These are phyloP conservation scores for Backusella psychrophila DNA, from an alignment of 192 early-diverging fungal species.

Conservation along the genomic window DNA sequence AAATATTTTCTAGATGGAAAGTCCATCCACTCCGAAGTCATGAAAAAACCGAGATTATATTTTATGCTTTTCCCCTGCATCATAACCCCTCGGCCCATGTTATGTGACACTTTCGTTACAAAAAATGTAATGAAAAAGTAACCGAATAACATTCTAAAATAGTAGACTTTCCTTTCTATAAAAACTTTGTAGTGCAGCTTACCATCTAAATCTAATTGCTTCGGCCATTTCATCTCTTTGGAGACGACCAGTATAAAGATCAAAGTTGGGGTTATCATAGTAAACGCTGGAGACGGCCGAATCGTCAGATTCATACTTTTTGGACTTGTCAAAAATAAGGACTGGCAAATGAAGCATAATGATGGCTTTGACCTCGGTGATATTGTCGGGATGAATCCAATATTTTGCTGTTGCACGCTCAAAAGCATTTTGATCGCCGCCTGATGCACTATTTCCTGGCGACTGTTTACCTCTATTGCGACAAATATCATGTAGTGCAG, in stretches of 20 bases:
- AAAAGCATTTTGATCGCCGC: constrained; percentile 51
- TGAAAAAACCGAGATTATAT: constrained; percentile 5
- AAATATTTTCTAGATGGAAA: neutral
- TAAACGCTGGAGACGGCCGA: constrained; percentile 94
- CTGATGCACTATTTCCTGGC: constrained; percentile 28
- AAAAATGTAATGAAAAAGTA: constrained; percentile 8
- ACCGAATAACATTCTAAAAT: neutral
- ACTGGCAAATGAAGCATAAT: constrained; percentile 92
- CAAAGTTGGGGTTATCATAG: constrained; percentile 89
- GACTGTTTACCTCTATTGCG: constrained; percentile 43
- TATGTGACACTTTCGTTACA: constrained; percentile 8
- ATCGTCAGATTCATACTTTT: constrained; percentile 71
- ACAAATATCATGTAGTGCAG: constrained; percentile 72
- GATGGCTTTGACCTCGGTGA: constrained; percentile 91
- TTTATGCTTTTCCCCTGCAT: constrained; percentile 5
- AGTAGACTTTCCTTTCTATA: neutral
- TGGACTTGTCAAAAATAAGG: constrained; percentile 63
- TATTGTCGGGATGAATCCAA: constrained; percentile 96
- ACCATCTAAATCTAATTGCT: constrained; percentile 95
- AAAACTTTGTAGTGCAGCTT: constrained; percentile 27
- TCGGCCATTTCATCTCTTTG: constrained; percentile 90
- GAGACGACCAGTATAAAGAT: constrained; percentile 86
- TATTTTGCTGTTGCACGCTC: constrained; percentile 89
- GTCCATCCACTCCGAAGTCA: neutral
- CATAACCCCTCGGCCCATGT: neutral